Base-by-base conservation (phyloP, 768 basidiomycete species). In the Calocybe gangraenosa region DNA sequence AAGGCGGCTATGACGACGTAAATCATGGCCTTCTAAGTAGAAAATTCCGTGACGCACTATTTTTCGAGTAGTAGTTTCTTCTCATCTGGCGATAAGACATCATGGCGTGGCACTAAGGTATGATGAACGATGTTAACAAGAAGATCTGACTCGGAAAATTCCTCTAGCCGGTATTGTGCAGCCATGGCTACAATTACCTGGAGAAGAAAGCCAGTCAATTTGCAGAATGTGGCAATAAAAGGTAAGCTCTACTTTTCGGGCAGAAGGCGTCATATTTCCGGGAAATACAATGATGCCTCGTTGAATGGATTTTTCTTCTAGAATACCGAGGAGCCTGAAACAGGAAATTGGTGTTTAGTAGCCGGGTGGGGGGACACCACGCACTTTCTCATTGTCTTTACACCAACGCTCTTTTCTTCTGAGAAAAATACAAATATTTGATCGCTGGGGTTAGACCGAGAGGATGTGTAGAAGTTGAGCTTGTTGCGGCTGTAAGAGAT, bases 81-180 rank as follows among this genome's bases (percentile, higher is more conserved):
- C 62, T 96, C 86, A 50, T 93, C 89, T 20, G 78, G 66, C 11
- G 79, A 77, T 50, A 98, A 76, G 48, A 98, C 83, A 53, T 94
- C 85, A 62, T 99, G 96, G 49, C 78, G 81, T 37, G 96, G 96
- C 1, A 99, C 96, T 30, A 99, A 77, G 17, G 88, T 88, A 60
- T 99, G 96, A 58, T 92, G 87, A 4, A 91, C 92, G 59, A 99
- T 98, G 66, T 99, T 99, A 53, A 99, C 96, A 5, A 98, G 77
- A 14, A 99, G 71, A 64, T 97, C 95, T 9, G 93, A 81, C 66
- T 98, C 96, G 15, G 93, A 88, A 64, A 98, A 99, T 56, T 96
- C 94, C 62, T 98, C 96, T 28, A 99, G 76, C 42, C 81, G 79
- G 68, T 87, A 97, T 56, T 89, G 81, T 5, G 76, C 68, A 23